Conservation (phyloP, 2,329 filamentous ascomycete species). For the Penicillium olsonii region DNA sequence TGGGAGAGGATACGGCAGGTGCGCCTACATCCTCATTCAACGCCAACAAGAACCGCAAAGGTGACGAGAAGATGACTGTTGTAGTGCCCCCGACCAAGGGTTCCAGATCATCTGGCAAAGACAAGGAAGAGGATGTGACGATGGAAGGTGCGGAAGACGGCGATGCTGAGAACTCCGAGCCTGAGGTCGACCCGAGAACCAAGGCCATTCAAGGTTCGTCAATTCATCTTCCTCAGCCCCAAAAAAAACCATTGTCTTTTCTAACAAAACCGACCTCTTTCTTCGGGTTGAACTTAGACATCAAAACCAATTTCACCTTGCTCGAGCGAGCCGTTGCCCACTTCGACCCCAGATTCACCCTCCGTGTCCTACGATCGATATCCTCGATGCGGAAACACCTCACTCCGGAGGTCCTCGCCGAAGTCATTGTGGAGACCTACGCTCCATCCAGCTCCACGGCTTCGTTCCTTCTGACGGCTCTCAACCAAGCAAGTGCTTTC, state of each 20-base stretch:
- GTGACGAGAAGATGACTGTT: slow-evolving; percentile 77
- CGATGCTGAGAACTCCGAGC: slow-evolving; percentile 48
- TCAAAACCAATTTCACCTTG: slow-evolving; percentile 89
- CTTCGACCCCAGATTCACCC: slow-evolving; percentile 93
- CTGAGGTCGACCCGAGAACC: slow-evolving; percentile 46
- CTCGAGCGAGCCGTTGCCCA: slow-evolving; percentile 88
- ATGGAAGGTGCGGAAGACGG: slow-evolving; percentile 62
- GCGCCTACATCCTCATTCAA: slow-evolving; percentile 56
- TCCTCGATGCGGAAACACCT: slow-evolving; percentile 92
- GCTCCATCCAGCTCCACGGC: slow-evolving; percentile 66
- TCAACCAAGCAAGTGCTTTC: slow-evolving; percentile 66
- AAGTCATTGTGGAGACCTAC: slow-evolving; percentile 81
- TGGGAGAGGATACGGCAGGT: slow-evolving; percentile 64
- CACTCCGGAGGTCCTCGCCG: slow-evolving; percentile 75
- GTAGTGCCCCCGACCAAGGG: slow-evolving; percentile 74
- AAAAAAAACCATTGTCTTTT: not conserved
- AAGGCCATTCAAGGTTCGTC: slow-evolving; percentile 52
- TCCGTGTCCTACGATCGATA: slow-evolving; percentile 91
- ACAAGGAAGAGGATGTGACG: slow-evolving; percentile 68
- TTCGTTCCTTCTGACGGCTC: slow-evolving; percentile 68
- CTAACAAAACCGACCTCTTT: not conserved
- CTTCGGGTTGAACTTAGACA: slow-evolving; percentile 61
- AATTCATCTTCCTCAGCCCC: not conserved
- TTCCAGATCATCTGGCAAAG: slow-evolving; percentile 59
- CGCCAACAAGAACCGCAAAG: slow-evolving; percentile 67